Percentiles rank a stretch among this genome's conserved stretches.
phyloP scores from a whole-genome alignment of 192 early-diverging fungal species.

The Coemansia interrupta region DNA sequence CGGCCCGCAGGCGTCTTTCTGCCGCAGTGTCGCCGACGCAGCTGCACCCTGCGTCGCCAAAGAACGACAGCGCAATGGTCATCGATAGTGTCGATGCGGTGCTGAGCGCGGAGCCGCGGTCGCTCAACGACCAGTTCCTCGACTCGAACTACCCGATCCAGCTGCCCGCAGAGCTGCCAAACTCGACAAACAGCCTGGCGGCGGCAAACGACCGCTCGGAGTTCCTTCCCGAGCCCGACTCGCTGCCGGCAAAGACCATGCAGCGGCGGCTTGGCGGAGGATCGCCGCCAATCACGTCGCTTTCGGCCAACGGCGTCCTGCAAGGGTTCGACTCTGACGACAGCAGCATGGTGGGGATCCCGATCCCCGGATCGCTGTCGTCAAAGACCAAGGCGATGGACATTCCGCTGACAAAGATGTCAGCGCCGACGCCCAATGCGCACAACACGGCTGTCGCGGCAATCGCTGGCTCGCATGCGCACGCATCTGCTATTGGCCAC shows the following conservation, averaged over 20 bases:
- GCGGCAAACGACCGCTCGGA: constrained; percentile 44
- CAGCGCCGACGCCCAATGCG: constrained; percentile 1
- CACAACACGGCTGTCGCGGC: constrained; percentile 23
- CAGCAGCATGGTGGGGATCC: constrained; percentile 28
- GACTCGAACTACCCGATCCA: constrained; percentile 53
- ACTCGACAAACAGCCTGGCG: constrained; percentile 14
- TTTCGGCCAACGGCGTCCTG: constrained; percentile 2
- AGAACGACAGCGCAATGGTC: constrained; percentile 12
- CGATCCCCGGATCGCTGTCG: constrained; percentile 23
- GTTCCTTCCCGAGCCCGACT: constrained; percentile 46
- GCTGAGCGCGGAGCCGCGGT: constrained; percentile 32
- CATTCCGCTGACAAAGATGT: constrained; percentile 18
- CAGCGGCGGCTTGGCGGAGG: constrained; percentile 29
- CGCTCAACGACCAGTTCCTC: constrained; percentile 51
- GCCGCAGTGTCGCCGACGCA: constrained; percentile 15
- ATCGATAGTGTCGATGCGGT: not conserved
- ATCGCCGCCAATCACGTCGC: constrained; percentile 4
- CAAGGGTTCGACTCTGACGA: constrained; percentile 30
- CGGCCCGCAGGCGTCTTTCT: constrained; percentile 37
- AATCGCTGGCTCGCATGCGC: not conserved
- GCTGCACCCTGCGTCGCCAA: constrained; percentile 20
- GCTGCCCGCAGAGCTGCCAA: constrained; percentile 46
- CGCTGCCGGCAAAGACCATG: constrained; percentile 40
- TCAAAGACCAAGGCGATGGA: constrained; percentile 31
- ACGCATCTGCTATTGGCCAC: not conserved